phyloP scores from a whole-genome alignment of 345 rosid genomes.

The Lepidium sativum region DNA sequence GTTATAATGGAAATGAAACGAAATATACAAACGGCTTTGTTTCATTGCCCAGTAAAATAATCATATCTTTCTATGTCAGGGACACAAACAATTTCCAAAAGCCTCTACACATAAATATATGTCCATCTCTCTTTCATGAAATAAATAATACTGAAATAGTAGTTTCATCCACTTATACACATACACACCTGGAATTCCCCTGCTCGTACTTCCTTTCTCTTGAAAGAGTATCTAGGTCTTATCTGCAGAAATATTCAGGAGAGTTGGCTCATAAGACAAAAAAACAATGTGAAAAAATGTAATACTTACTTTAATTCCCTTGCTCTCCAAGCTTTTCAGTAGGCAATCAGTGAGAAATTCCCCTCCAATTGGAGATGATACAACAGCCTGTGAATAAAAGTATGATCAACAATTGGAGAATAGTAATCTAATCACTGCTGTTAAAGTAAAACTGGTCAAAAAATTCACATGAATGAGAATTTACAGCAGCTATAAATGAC shows the following conservation, averaged over 20 bases:
- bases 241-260: conserved; percentile 43
- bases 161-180: conserved; percentile 11
- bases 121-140: too few relatives aligned
- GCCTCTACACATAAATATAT: too few relatives aligned
- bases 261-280: not conserved
- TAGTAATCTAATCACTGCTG: not conserved
- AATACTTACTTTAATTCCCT: conserved; percentile 66
- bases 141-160: too few relatives aligned
- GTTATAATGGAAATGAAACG: not conserved
- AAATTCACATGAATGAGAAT: not conserved
- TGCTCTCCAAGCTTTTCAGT: conserved; percentile 95
- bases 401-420: not conserved
- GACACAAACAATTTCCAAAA: not conserved
- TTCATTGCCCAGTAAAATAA: not conserved
- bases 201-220: conserved; percentile 86
- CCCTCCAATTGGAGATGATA: conserved; percentile 85
- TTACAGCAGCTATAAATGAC: not conserved
- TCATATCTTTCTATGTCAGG: not conserved
- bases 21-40: too few relatives aligned
- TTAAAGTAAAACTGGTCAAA: not conserved
- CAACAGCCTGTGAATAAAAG: conserved; percentile 49
- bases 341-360: conserved; percentile 91
- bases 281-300: not conserved
- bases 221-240: conserved; percentile 94
- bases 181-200: conserved; percentile 80